Evolutionary conservation across 2,329 filamentous ascomycete genomes (phyloP), one percentile per base, ranked within the genome.

Genomic region (Epichloe coenophiala): DNA sequence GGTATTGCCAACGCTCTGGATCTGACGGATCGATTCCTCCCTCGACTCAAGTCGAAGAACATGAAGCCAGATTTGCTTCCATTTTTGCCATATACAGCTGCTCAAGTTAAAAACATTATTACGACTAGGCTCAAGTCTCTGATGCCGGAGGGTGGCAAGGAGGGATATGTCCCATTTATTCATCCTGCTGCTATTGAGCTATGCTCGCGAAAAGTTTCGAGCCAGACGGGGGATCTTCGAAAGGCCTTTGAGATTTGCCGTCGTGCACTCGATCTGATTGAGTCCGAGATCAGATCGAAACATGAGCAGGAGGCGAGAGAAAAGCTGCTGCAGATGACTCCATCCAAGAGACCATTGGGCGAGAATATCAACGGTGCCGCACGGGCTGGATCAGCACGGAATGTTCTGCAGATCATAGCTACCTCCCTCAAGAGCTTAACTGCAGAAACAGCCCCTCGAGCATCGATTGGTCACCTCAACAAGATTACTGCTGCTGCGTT

Each of bases 1-100:
- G 93, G 93, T 45, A 95, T 98, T 61, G 93, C 93, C 58, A 98
- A 98, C 61, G 93, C 93, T 4, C 75, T 98, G 49, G 93, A 98
- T 63, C 73, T 98, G 51, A 98, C 93, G 0, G 93, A 97, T 63
- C 86, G 93, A 9, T 95, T 96, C 59, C 76, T 98, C 19, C 93
- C 93, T 47, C 85, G 91, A 48, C 78, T 98, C 55, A 97, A 97
- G 71, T 83, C 89, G 19, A 87, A 89, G 60, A 94, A 94, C 59
- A 73, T 98, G 55, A 95, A 90, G 69, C 93, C 93, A 2, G 81
- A 86, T 45, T 77, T 97, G 3, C 78, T 98, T 2, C 87, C 91
- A 0, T 97, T 98, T 64, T 76, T 96, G 56, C 93, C 93, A 1
- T 98, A 98, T 68, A 90, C 83, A 2, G 88, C 88, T 5, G 68